Evolutionary conservation across 2,329 filamentous ascomycete species (phyloP).

Genomic region (Curvularia hawaiiensis): DNA sequence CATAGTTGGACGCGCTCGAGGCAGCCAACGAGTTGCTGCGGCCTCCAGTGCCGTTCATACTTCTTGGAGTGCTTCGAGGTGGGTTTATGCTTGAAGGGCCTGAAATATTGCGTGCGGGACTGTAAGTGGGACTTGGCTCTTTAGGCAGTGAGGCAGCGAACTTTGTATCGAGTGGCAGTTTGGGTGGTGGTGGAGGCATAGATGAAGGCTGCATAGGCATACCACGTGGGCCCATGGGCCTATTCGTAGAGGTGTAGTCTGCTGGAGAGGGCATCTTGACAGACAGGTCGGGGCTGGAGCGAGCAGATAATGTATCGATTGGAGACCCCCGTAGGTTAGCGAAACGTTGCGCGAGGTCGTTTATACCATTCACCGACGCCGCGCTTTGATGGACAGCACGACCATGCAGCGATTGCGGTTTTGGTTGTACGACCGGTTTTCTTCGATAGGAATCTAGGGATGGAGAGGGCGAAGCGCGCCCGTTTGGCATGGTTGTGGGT

Average conservation of each 20-base stretch:
- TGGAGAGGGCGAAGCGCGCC: constrained; percentile 26
- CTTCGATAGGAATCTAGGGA: constrained; percentile 28
- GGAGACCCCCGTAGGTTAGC: constrained; percentile 40
- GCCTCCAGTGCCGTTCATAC: constrained; percentile 61
- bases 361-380: constrained; percentile 27
- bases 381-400: constrained; percentile 57
- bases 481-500: constrained; percentile 27
- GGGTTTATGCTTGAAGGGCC: constrained; percentile 68
- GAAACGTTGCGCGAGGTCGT: constrained; percentile 47
- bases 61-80: constrained; percentile 68
- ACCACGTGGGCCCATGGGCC: constrained; percentile 57
- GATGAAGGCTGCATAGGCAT: constrained; percentile 53
- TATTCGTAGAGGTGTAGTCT: constrained; percentile 41
- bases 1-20: constrained; percentile 45
- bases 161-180: constrained; percentile 57
- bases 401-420: constrained; percentile 70
- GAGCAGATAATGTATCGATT: constrained; percentile 29
- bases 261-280: constrained; percentile 51
- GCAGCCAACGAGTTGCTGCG: constrained; percentile 61
- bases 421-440: constrained; percentile 62
- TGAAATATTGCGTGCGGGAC: constrained; percentile 73
- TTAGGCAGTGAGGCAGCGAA: constrained; percentile 67
- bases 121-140: constrained; percentile 76
- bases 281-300: constrained; percentile 37
- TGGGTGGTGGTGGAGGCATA: constrained; percentile 48